phyloP scores from a whole-genome alignment of 768 basidiomycete species.

The Calocybe cyanea region DNA sequence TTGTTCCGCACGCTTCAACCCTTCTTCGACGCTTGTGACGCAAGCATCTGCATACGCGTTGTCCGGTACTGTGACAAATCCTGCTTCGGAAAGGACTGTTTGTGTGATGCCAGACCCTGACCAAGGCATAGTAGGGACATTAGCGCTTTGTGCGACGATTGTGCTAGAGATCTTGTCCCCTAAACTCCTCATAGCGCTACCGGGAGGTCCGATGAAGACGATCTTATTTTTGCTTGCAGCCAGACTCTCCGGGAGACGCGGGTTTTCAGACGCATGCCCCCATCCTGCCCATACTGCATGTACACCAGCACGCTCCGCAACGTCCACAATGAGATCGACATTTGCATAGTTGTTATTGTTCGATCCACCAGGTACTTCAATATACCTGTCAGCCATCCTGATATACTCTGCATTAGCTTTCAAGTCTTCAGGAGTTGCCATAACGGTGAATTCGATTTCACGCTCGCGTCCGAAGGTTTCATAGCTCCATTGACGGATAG shows the following conservation, averaged over 20 bases:
- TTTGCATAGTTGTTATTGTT: constrained; percentile 99
- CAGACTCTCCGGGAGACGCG: constrained; percentile 90
- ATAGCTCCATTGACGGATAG: constrained; percentile 99
- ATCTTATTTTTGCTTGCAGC: constrained; percentile 92
- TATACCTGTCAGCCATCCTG: constrained; percentile 98
- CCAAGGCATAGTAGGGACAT: constrained; percentile 99
- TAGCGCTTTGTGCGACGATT: constrained; percentile 94
- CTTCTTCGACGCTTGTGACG: constrained; percentile 83
- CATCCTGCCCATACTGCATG: constrained; percentile 99
- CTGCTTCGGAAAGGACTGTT: constrained; percentile 76
- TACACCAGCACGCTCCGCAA: constrained; percentile 94
- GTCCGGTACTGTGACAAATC: constrained; percentile 94
- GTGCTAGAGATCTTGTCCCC: constrained; percentile 99
- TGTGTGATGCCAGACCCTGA: constrained; percentile 93
- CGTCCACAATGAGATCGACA: constrained; percentile 97
- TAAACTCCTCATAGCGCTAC: constrained; percentile 97
- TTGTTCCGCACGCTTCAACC: constrained; percentile 73
- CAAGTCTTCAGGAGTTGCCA: constrained; percentile 98
- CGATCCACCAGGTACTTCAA: constrained; percentile 96
- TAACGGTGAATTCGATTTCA: constrained; percentile 97
- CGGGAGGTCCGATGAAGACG: constrained; percentile 98
- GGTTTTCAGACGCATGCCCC: constrained; percentile 99
- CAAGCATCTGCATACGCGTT: constrained; percentile 86
- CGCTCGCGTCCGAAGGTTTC: constrained; percentile 97
- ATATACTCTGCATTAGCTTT: constrained; percentile 99